Evolutionary conservation across 192 early-diverging fungal species (phyloP).

Genomic region (Piromyces finnis): DNA sequence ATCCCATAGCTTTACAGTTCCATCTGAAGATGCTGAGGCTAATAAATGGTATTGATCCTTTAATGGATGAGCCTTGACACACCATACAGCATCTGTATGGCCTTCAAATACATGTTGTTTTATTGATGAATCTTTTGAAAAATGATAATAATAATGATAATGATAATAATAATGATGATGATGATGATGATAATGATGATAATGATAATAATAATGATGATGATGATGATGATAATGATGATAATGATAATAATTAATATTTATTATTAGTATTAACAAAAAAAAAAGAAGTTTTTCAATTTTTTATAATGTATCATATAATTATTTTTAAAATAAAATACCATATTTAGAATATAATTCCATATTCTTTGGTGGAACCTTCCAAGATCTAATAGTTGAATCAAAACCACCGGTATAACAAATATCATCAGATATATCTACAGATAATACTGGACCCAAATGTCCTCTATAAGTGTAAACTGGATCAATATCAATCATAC

Average conservation of each 20-base stretch:
- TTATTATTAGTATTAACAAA: too few relatives aligned
- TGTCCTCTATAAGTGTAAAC: constrained; percentile 63
- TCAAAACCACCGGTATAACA: constrained; percentile 58
- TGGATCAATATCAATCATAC: constrained; percentile 35
- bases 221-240: too few relatives aligned
- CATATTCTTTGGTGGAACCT: constrained; percentile 26
- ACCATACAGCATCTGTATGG: constrained; percentile 77
- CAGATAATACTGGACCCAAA: constrained; percentile 36
- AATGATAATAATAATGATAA: too few relatives aligned
- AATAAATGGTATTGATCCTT: constrained; percentile 24
- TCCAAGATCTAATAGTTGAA: constrained; percentile 49
- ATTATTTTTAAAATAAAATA: not conserved
- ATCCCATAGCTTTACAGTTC: constrained; percentile 67
- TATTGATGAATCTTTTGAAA: not conserved
- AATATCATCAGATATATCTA: constrained; percentile 40
- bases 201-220: too few relatives aligned
- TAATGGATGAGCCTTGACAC: constrained; percentile 46
- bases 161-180: too few relatives aligned
- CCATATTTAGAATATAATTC: constrained; percentile 31
- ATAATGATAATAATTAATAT: too few relatives aligned
- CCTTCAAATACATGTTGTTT: constrained; percentile 45
- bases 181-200: too few relatives aligned
- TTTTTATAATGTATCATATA: too few relatives aligned
- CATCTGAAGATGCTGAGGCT: constrained; percentile 61
- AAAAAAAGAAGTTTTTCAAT: too few relatives aligned